Conservation (phyloP, 345 rosid genomes). For the Hibiscus mutabilis region DNA sequence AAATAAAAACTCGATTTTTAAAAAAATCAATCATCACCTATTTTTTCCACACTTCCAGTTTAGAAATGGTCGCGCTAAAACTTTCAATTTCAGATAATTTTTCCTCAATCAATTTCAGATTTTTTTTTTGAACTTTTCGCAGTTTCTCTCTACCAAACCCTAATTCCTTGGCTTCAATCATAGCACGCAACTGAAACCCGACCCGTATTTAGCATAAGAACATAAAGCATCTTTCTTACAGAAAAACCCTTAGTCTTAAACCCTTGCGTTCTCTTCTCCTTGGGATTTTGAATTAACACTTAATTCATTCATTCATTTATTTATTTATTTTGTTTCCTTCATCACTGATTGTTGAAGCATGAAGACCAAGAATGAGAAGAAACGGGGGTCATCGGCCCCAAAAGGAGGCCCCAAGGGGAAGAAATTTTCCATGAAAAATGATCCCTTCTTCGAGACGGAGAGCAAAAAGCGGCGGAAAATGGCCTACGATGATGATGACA, state of each 20-base stretch:
- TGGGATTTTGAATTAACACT: background rate
- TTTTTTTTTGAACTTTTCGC: too few species aligned
- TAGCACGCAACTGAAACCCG: background rate
- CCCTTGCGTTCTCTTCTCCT: background rate
- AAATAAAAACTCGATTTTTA: too few species aligned
- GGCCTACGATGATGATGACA: constrained; percentile 39
- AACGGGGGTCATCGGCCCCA: constrained; percentile 3
- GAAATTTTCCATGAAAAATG: constrained; percentile 20
- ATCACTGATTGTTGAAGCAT: background rate
- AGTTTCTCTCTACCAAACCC: too few species aligned
- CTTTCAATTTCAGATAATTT: too few species aligned
- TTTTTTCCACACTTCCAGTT: too few species aligned
- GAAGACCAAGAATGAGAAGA: constrained; percentile 13
- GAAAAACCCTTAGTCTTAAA: constrained; percentile 13
- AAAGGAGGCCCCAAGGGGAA: constrained; percentile 3
- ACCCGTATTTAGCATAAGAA: background rate
- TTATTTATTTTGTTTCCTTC: background rate
- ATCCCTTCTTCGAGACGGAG: constrained; percentile 44
- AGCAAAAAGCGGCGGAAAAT: constrained; percentile 43
- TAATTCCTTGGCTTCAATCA: too few species aligned
- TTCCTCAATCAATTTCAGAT: too few species aligned
- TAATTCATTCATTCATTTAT: background rate
- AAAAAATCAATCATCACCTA: too few species aligned
- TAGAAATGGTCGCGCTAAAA: too few species aligned
- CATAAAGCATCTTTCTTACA: background rate